Evolutionary conservation across 495 filamentous ascomycete species (phyloP).

Genomic region (Staphylotrichum tortipilum): DNA sequence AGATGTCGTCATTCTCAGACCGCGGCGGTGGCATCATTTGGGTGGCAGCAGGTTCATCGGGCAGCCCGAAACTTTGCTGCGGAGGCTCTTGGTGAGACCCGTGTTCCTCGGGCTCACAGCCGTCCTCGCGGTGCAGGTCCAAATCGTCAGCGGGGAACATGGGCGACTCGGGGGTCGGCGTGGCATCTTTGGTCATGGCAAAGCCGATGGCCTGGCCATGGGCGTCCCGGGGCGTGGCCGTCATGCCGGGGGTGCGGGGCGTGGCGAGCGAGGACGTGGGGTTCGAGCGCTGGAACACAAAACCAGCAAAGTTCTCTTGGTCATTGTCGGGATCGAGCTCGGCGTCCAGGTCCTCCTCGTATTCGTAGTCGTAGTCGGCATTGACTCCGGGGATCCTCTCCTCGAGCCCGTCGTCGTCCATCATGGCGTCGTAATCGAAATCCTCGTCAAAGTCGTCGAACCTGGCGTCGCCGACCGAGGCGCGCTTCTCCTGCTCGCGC

Average conservation of each 20-base stretch:
- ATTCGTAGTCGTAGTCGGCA: conserved; percentile 49
- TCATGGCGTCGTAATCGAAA: conserved; percentile 60
- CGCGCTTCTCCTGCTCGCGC: conserved; percentile 51
- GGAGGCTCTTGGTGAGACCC: too few species aligned
- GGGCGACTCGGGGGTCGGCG: conserved; percentile 13
- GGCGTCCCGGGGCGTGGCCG: conserved; percentile 46
- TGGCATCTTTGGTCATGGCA: conserved; percentile 38
- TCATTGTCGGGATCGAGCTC: conserved; percentile 37
- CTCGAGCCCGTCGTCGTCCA: conserved; percentile 65
- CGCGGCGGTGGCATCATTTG: background rate
- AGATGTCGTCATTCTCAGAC: conserved; percentile 59
- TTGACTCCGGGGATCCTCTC: conserved; percentile 71
- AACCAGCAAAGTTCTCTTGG: conserved; percentile 46
- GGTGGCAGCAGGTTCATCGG: too few species aligned
- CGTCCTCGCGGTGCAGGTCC: conserved; percentile 16
- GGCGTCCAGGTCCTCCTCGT: conserved; percentile 24
- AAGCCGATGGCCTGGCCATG: conserved; percentile 42
- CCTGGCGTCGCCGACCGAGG: conserved; percentile 31
- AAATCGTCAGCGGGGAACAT: conserved; percentile 26
- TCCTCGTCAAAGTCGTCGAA: conserved; percentile 61
- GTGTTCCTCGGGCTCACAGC: background rate
- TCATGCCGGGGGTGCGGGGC: conserved; percentile 37
- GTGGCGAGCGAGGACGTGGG: conserved; percentile 39
- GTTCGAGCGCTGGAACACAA: conserved; percentile 44
- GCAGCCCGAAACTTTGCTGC: too few species aligned